A percentile compares a stretch with the other conserved stretches of the same genome.
phyloP scores from a whole-genome alignment of 805 yeast species.

The Ogataea salicorniae region DNA sequence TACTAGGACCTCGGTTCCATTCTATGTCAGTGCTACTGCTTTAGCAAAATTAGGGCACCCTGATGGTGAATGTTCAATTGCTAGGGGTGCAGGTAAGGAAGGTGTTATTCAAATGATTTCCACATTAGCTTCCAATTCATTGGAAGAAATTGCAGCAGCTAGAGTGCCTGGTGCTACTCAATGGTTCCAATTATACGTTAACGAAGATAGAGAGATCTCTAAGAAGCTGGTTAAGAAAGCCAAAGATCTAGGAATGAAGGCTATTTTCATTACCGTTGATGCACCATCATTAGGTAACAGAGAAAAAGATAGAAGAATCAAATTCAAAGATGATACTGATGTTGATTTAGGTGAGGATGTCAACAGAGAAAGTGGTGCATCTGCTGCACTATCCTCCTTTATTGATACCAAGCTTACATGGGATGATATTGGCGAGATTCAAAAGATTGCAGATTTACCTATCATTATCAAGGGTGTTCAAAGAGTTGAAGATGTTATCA shows the following conservation, averaged over 20 bases:
- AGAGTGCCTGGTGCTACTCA: slow-evolving; percentile 64
- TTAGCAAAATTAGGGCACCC: slow-evolving; percentile 88
- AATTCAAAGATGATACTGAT: slow-evolving; percentile 39
- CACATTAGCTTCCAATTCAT: slow-evolving; percentile 81
- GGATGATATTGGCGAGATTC: slow-evolving; percentile 58
- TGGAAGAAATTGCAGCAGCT: slow-evolving; percentile 78
- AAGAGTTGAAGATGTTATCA: slow-evolving; percentile 69
- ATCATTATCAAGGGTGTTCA: slow-evolving; percentile 81
- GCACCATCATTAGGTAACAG: slow-evolving; percentile 90
- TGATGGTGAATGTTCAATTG: slow-evolving; percentile 85
- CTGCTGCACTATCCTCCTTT: slow-evolving; percentile 79
- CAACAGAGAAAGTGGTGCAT: slow-evolving; percentile 78
- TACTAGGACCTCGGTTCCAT: slow-evolving; percentile 63
- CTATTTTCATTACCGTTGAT: slow-evolving; percentile 84
- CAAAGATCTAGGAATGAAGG: slow-evolving; percentile 69
- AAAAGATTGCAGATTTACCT: slow-evolving; percentile 55
- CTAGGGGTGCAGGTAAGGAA: slow-evolving; percentile 74
- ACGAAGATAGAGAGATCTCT: slow-evolving; percentile 65
- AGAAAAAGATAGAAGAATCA: slow-evolving; percentile 49
- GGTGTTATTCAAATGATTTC: slow-evolving; percentile 85
- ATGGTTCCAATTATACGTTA: slow-evolving; percentile 88
- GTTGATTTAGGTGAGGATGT: slow-evolving; percentile 39
- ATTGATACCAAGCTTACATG: slow-evolving; percentile 67
- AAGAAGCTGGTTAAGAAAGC: slow-evolving; percentile 62
- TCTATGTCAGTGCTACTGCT: slow-evolving; percentile 89